These are phyloP conservation scores for Gamsiella multidivaricata DNA, from an alignment of 192 early-diverging fungal genomes.

Conservation along the genomic window DNA sequence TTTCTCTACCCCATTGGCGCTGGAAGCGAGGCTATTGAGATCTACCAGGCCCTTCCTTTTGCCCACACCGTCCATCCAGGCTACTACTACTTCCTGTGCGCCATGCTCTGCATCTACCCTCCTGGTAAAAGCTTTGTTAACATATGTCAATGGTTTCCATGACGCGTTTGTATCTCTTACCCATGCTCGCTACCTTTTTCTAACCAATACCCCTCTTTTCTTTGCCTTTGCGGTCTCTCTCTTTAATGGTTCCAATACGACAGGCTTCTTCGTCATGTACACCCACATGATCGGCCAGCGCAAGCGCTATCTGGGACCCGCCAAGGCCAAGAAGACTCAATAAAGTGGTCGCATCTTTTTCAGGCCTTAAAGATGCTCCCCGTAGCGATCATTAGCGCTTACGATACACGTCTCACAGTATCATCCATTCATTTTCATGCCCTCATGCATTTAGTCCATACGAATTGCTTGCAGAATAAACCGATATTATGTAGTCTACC, in stretches of 20 bases:
- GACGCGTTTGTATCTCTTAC: background rate
- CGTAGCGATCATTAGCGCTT: background rate
- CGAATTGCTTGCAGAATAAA: too few relatives aligned
- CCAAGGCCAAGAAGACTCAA: slow-evolving; percentile 48
- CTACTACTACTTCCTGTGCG: slow-evolving; percentile 70
- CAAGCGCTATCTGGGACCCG: slow-evolving; percentile 73
- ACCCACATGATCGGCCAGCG: slow-evolving; percentile 94
- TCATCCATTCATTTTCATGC: background rate
- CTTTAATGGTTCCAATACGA: background rate
- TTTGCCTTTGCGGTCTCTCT: slow-evolving; percentile 5
- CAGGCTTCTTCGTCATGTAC: slow-evolving; percentile 88
- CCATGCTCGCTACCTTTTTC: background rate
- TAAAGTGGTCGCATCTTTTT: slow-evolving; percentile 8
- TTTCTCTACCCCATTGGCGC: slow-evolving; percentile 94
- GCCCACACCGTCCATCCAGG: slow-evolving; percentile 59
- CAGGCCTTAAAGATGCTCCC: too few relatives aligned
- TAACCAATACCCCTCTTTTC: slow-evolving; percentile 2
- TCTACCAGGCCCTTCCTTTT: slow-evolving; percentile 77
- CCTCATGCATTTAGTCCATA: too few relatives aligned
- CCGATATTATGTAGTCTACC: too few relatives aligned
- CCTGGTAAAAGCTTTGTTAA: slow-evolving; percentile 65
- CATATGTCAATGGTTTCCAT: background rate
- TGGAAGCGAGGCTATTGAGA: slow-evolving; percentile 81
- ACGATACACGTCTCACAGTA: background rate
- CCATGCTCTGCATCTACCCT: slow-evolving; percentile 74